Percentiles rank a stretch among this genome's conserved stretches.
These are phyloP conservation scores for Raffaelea ambrosiae DNA, from an alignment of 2,329 filamentous ascomycete species.

Conservation along the genomic window DNA sequence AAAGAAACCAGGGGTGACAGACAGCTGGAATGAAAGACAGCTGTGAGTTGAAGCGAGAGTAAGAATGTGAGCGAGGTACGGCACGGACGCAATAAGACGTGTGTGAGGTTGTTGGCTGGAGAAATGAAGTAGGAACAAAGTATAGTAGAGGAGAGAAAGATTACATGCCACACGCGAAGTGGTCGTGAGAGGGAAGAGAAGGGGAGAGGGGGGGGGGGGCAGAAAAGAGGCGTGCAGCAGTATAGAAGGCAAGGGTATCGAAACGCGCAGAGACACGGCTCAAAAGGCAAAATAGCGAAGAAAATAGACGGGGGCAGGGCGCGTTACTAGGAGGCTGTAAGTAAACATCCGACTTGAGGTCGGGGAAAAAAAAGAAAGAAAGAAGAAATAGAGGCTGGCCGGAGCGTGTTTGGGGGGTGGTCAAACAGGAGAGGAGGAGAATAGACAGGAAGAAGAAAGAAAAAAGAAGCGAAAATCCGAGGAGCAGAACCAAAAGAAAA, in stretches of 20 bases:
- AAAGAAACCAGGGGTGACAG: too few species aligned
- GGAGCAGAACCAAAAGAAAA: slow-evolving; percentile 7
- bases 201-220: not conserved
- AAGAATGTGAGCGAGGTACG: too few species aligned
- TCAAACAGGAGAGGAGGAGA: too few species aligned
- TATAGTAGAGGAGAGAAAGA: not conserved
- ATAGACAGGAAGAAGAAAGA: not conserved
- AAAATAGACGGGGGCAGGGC: not conserved
- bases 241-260: not conserved
- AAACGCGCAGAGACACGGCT: not conserved
- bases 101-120: too few species aligned
- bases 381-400: too few species aligned
- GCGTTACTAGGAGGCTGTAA: not conserved
- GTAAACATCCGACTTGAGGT: not conserved
- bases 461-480: not conserved
- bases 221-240: not conserved
- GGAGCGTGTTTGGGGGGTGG: too few species aligned
- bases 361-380: not conserved
- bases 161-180: not conserved
- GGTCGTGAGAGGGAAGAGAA: not conserved
- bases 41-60: too few species aligned
- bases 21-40: too few species aligned
- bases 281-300: not conserved
- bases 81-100: too few species aligned
- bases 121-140: not conserved